Evolutionary conservation across 805 yeast genomes (phyloP), one percentile per base, ranked within the genome.

Genomic region (Monosporozyma siamensis): DNA sequence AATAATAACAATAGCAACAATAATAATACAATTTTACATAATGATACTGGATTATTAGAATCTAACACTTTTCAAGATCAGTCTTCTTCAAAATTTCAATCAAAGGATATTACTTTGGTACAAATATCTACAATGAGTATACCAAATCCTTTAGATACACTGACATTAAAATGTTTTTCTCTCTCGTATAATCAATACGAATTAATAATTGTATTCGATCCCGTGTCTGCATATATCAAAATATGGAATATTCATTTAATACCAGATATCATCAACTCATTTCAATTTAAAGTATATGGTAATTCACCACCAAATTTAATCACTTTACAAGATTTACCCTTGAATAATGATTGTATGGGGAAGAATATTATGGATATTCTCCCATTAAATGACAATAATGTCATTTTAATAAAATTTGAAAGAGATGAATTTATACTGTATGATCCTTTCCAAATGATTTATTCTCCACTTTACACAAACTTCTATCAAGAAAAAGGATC

Each of bases 81-180:
- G 17, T 14, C 24, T 6, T 7, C 34, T 22, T 31, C n/a, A n/a
- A n/a, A n/a, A n/a, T n/a, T 47, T 1, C 39, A 39, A 24, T 62
- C 78, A 31, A 84, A 82, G 50, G 95, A 86, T 56, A 71, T 81
- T 52, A 78, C 81, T n/a, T 63, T 85, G 46, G 77, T 88, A 0
- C 75, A 72, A 52, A 59, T 83, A 2, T 78, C 77, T 14, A 59
- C 73, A 0, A 53, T 64, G 15, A 50, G 51, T 1, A 61, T 68
- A 31, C 64, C 56, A 40, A 39, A 49, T 1, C 40, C 56, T 14
- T 47, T 74, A 23, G 66, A 67, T 37, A 55, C 70, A 1, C 56
- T 61, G 39, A 67, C 67, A 4, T 40, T 55, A 15, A 44, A 46
- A 40, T 55, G 50, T 22, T 22, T 51, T 3, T 51, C 59, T 2